Evolutionary conservation across 768 basidiomycete genomes (phyloP).

Genomic region (Boletus coccyginus): DNA sequence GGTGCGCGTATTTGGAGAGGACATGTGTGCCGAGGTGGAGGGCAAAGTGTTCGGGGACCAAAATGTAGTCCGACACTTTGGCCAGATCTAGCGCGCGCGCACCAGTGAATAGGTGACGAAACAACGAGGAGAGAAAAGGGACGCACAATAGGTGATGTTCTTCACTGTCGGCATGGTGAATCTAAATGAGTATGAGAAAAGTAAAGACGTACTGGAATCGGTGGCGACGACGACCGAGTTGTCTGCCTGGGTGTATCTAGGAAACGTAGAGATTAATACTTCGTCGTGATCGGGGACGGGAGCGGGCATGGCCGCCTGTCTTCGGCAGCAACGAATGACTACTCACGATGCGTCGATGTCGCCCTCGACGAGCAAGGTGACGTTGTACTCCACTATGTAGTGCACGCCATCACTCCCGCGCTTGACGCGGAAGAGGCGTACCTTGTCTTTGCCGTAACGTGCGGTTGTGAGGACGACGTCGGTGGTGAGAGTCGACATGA

Average conservation of each 20-base stretch:
- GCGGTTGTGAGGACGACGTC: constrained; percentile 42
- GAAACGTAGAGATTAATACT: neutral
- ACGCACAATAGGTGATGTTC: constrained; percentile 62
- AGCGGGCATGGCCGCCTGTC: neutral
- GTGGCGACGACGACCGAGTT: constrained; percentile 89
- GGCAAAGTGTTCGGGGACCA: constrained; percentile 82
- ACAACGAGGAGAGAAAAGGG: neutral
- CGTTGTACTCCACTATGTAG: constrained; percentile 81
- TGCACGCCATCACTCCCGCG: constrained; percentile 60
- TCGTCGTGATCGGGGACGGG: neutral
- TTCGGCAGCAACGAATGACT: neutral
- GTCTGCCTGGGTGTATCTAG: constrained; percentile 83
- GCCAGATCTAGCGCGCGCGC: constrained; percentile 58
- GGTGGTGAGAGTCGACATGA: constrained; percentile 28
- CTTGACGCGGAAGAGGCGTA: constrained; percentile 84
- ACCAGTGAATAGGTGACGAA: too few relatives aligned
- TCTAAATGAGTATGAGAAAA: neutral
- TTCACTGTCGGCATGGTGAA: constrained; percentile 44
- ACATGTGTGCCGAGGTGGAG: constrained; percentile 84
- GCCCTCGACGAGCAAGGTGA: constrained; percentile 78
- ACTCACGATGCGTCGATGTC: constrained; percentile 67
- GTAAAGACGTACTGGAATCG: constrained; percentile 68
- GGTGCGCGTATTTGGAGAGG: constrained; percentile 75
- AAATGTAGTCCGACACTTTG: constrained; percentile 85
- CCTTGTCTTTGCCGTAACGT: constrained; percentile 85